A percentile compares a stretch with the other conserved stretches of the same genome.
phyloP scores from a whole-genome alignment of 768 basidiomycete genomes.

The Sarcodon sp. region DNA sequence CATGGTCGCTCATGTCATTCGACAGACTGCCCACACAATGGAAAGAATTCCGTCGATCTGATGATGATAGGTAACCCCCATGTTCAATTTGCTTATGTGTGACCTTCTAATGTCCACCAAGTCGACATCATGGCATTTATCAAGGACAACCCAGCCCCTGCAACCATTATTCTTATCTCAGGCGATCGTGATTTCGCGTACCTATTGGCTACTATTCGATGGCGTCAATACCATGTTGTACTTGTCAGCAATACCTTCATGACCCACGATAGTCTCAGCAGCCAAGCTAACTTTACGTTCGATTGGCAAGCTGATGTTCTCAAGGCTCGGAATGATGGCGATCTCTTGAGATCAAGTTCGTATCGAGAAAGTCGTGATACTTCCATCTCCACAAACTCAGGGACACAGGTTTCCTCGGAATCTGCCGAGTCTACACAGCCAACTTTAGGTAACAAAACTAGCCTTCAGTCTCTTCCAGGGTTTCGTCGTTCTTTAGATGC shows the following conservation, averaged over 20 bases:
- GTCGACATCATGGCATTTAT: slow-evolving; percentile 60
- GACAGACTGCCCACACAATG: slow-evolving; percentile 15
- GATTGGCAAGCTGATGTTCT: slow-evolving; percentile 36
- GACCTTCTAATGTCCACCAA: slow-evolving; percentile 16
- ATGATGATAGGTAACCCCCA: slow-evolving; percentile 31
- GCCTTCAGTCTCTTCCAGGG: too few species aligned
- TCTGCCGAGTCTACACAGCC: too few species aligned
- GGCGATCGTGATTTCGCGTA: slow-evolving; percentile 60
- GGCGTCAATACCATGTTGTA: slow-evolving; percentile 37
- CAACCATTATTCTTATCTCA: slow-evolving; percentile 50
- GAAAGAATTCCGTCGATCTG: slow-evolving; percentile 28
- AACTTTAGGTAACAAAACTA: too few species aligned
- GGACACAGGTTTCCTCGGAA: too few species aligned
- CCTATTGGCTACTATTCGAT: slow-evolving; percentile 37
- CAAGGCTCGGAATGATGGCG: neutral
- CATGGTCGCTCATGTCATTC: neutral
- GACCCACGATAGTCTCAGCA: slow-evolving; percentile 31
- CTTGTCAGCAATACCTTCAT: slow-evolving; percentile 18
- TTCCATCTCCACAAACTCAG: too few species aligned
- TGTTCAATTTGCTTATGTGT: neutral
- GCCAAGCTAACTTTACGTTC: slow-evolving; percentile 38
- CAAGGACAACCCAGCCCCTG: slow-evolving; percentile 41
- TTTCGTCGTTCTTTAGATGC: too few species aligned
- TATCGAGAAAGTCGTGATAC: too few species aligned
- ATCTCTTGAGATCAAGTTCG: too few species aligned